phyloP scores from a whole-genome alignment of 805 yeast genomes.

The Ogataea ramenticola region DNA sequence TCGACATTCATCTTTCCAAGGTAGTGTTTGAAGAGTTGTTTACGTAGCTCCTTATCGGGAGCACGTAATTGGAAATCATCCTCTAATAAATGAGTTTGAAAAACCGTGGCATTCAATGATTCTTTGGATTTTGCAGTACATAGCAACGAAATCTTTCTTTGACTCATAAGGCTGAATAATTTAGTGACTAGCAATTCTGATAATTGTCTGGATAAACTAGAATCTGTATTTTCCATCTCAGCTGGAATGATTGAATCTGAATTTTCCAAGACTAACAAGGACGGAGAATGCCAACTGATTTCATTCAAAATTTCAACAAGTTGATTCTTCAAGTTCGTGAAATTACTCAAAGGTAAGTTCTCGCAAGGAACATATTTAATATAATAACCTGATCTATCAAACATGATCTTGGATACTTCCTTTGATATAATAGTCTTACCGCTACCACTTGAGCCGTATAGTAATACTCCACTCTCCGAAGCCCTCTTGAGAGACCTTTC shows the following conservation, averaged over 20 bases:
- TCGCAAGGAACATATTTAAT: slow-evolving; percentile 49
- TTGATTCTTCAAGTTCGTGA: slow-evolving; percentile 37
- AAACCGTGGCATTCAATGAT: slow-evolving; percentile 50
- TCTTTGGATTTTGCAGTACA: slow-evolving; percentile 62
- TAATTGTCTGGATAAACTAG: slow-evolving; percentile 54
- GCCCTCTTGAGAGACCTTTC: slow-evolving; percentile 31
- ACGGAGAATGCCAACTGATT: slow-evolving; percentile 64
- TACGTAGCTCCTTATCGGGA: slow-evolving; percentile 61
- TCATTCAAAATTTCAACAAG: slow-evolving; percentile 41
- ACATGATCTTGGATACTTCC: slow-evolving; percentile 32
- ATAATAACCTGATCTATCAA: slow-evolving; percentile 33
- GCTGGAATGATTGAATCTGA: slow-evolving; percentile 66
- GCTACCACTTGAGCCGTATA: slow-evolving; percentile 73
- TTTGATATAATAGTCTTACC: slow-evolving; percentile 64
- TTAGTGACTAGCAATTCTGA: slow-evolving; percentile 48
- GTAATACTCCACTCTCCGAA: slow-evolving; percentile 47
- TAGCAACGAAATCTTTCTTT: slow-evolving; percentile 48
- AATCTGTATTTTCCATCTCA: slow-evolving; percentile 50
- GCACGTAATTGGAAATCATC: slow-evolving; percentile 52
- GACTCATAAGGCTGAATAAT: slow-evolving; percentile 33
- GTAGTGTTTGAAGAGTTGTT: slow-evolving; percentile 31
- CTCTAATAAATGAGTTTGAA: slow-evolving; percentile 66
- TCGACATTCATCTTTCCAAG: slow-evolving; percentile 17
- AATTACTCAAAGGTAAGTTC: slow-evolving; percentile 30
- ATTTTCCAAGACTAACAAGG: slow-evolving; percentile 70